Conservation (phyloP, 768 basidiomycete genomes). For the Lactifluus piperatus region DNA sequence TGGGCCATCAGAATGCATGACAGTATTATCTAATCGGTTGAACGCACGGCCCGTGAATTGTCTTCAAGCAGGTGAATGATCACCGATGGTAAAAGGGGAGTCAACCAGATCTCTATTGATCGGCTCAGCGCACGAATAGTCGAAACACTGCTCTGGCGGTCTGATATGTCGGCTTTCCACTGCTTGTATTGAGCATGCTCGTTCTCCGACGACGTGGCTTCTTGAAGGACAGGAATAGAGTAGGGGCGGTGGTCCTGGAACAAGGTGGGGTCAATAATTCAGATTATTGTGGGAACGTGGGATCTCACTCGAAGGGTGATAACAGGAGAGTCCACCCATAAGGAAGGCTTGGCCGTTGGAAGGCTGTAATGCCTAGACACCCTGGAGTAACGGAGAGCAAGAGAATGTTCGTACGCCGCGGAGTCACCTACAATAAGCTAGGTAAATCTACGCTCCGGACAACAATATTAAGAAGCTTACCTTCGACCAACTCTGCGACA, state of each 20-base stretch:
- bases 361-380: conserved; percentile 42
- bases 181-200: conserved; percentile 47
- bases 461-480: conserved; percentile 25
- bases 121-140: conserved; percentile 2
- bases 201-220: background rate
- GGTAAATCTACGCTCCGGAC: background rate
- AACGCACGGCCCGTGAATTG: conserved; percentile 7
- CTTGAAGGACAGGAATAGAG: background rate
- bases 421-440: background rate
- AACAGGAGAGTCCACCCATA: conserved; percentile 44
- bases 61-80: conserved; percentile 13
- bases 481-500: conserved; percentile 40
- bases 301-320: conserved; percentile 24
- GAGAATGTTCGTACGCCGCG: background rate
- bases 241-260: conserved; percentile 7
- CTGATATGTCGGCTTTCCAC: conserved; percentile 51
- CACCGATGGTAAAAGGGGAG: conserved; percentile 14
- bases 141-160: conserved; percentile 8
- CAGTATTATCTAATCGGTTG: background rate
- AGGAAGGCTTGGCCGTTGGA: conserved; percentile 29
- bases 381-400: conserved; percentile 35
- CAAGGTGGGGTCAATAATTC: background rate
- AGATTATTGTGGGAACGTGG: background rate
- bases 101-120: conserved; percentile 12
- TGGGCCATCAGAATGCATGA: background rate